These are phyloP conservation scores for Penicillium polonicum DNA, from an alignment of 2,329 filamentous ascomycete genomes.

Conservation along the genomic window DNA sequence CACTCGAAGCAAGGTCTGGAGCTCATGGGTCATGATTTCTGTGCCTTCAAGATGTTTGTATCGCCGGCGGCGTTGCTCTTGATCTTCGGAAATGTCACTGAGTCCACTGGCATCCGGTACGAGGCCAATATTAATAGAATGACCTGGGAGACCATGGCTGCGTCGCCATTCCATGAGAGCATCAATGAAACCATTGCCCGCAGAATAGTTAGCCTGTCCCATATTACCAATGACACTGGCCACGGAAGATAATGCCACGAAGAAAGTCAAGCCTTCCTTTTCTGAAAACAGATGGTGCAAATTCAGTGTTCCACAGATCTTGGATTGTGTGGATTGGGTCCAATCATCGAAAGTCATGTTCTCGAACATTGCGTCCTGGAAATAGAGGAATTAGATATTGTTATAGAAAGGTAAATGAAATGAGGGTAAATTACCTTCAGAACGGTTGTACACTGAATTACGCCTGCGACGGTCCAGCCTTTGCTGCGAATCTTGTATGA, in stretches of 20 bases:
- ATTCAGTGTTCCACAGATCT: conserved; percentile 18
- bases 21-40: conserved; percentile 19
- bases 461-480: conserved; percentile 16
- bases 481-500: conserved; percentile 12
- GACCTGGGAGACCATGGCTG: conserved; percentile 12
- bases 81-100: conserved; percentile 18
- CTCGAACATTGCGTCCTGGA: conserved; percentile 24
- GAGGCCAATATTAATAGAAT: conserved; percentile 23
- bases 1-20: conserved; percentile 19
- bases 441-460: conserved; percentile 24
- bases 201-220: conserved; percentile 60
- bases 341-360: conserved; percentile 20
- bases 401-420: background rate
- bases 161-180: conserved; percentile 21
- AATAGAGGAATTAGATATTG: background rate
- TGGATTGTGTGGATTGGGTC: conserved; percentile 13
- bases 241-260: conserved; percentile 57
- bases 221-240: conserved; percentile 58
- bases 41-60: conserved; percentile 24
- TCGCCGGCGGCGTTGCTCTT: conserved; percentile 19
- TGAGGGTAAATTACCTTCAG: conserved; percentile 10
- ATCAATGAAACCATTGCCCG: conserved; percentile 46
- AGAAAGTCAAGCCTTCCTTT: conserved; percentile 37
- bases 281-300: conserved; percentile 14
- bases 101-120: conserved; percentile 26